Evolutionary conservation across 768 basidiomycete species (phyloP).

Genomic region (Tulasnella sp.): DNA sequence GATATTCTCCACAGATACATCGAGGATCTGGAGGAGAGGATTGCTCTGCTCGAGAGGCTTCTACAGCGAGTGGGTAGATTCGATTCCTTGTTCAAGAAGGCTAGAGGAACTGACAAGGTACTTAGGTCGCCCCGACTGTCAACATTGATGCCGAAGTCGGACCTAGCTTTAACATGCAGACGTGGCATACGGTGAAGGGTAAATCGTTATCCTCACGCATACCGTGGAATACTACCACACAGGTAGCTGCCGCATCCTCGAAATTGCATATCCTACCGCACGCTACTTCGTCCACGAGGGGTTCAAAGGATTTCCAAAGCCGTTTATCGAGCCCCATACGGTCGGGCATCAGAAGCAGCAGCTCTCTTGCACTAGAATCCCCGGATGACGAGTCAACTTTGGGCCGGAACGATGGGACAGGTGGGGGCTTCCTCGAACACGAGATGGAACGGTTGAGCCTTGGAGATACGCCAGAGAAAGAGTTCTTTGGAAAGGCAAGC

Average conservation of each 20-base stretch:
- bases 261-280: not conserved
- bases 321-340: not conserved
- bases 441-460: not conserved
- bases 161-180: slow-evolving; percentile 11
- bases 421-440: not conserved
- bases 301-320: not conserved
- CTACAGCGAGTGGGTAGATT: slow-evolving; percentile 31
- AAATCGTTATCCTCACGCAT: slow-evolving; percentile 27
- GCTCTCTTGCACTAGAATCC: slow-evolving; percentile 13
- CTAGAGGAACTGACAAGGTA: slow-evolving; percentile 23
- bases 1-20: slow-evolving; percentile 30
- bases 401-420: too few relatives aligned
- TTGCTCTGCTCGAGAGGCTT: slow-evolving; percentile 42
- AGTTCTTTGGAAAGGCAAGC: slow-evolving; percentile 9
- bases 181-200: slow-evolving; percentile 14
- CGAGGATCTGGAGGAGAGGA: slow-evolving; percentile 44
- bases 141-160: slow-evolving; percentile 21
- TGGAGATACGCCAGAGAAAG: not conserved
- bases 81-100: too few relatives aligned
- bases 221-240: not conserved
- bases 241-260: not conserved
- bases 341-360: not conserved
- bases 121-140: slow-evolving; percentile 26
- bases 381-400: too few relatives aligned
- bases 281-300: not conserved